Base-by-base conservation (phyloP, 1,284 basidiomycete genomes). In the Ganoderma multipileum region DNA sequence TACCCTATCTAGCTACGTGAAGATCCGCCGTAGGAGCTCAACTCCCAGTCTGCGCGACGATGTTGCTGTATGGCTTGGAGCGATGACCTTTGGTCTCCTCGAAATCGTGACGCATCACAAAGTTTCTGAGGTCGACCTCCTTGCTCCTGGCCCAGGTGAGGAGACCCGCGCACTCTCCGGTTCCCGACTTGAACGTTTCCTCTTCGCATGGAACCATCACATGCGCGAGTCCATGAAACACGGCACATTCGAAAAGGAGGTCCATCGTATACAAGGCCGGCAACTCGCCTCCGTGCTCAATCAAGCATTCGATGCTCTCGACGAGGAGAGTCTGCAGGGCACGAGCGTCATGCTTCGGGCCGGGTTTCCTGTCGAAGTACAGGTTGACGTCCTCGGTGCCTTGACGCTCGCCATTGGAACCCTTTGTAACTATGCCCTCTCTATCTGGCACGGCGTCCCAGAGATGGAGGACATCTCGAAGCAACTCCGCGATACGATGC, bases 1-100 rank as follows among this genome's bases (percentile, higher is more conserved):
- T 18, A 65, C 62, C 1, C 60, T 68, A 11, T 61, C 63, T 8
- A 63, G 23, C 26, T 68, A 71, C 38, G 61, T 54, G 18, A 63
- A 57, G 38, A 23, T 59, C 7, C 69, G 69, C 0, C 65, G 63
- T 16, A 23, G 11, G 23, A 57, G 58, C 14, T 20, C 23, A 7
- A 52, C 52, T 4, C 65, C 47, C 7, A 68, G 60, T 28, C 23
- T 63, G 6, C 63, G 33, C n/a, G 66, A 67, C 44, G 66, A 71
- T 33, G 68, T 61, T 3, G 64, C 68, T 6, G 36, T 72, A 26
- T 72, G 71, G 71, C 36, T 66, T 8, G 64, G 66, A 11, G 66
- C 68, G 0, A 63, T 72, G 68, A 68, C 66, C 3, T 69, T 72
- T n/a, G 71, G 71, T 7, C 44, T 72, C 6, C 62, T 69, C 9